Evolutionary conservation across 2,329 filamentous ascomycete genomes (phyloP).

Genomic region (Pseudogymnoascus sp.): DNA sequence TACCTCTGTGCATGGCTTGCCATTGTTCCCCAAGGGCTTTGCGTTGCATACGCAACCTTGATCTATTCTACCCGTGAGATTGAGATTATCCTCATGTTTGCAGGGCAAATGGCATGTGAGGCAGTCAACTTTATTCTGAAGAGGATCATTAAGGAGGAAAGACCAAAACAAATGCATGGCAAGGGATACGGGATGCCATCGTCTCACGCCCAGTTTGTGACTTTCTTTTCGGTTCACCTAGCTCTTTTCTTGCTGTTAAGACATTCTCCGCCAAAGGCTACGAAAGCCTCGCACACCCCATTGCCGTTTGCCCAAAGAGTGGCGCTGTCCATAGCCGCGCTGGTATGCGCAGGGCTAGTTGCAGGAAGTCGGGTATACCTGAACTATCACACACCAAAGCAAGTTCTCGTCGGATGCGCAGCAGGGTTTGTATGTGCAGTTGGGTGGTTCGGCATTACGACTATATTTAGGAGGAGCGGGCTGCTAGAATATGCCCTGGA

Average conservation of each 20-base stretch:
- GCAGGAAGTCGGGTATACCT: constrained; percentile 83
- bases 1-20: constrained; percentile 90
- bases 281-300: constrained; percentile 36
- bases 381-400: constrained; percentile 81
- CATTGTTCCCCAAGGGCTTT: constrained; percentile 84
- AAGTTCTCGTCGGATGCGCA: constrained; percentile 72
- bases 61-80: constrained; percentile 86
- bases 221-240: constrained; percentile 82
- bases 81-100: constrained; percentile 84
- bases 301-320: constrained; percentile 55
- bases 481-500: constrained; percentile 68
- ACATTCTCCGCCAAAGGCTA: constrained; percentile 52
- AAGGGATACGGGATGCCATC: constrained; percentile 98
- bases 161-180: constrained; percentile 72
- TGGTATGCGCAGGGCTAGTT: constrained; percentile 58
- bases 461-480: constrained; percentile 57
- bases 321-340: constrained; percentile 47
- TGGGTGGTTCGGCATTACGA: constrained; percentile 71
- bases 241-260: constrained; percentile 77
- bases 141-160: constrained; percentile 83
- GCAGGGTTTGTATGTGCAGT: constrained; percentile 67
- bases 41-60: constrained; percentile 81
- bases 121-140: constrained; percentile 85
- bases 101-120: constrained; percentile 86
- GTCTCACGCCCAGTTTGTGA: constrained; percentile 90